Conservation (phyloP, 2,329 filamentous ascomycete species). For the Phialophora verrucosa region DNA sequence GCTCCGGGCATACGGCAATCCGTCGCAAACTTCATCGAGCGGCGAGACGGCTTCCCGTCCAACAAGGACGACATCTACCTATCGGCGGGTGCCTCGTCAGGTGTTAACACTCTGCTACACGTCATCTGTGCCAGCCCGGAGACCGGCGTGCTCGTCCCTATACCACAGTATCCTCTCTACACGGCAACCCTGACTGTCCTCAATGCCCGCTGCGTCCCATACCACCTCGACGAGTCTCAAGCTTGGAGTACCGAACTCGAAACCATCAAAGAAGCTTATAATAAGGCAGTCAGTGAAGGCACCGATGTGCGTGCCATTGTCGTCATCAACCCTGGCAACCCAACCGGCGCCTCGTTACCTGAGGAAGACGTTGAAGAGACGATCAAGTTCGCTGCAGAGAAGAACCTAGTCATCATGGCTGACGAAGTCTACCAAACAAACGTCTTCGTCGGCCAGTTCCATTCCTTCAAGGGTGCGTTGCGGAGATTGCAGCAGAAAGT, state of each 20-base stretch:
- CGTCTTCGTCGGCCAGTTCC: constrained; percentile 89
- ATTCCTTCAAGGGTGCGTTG: constrained; percentile 91
- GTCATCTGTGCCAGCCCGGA: constrained; percentile 79
- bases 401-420: constrained; percentile 87
- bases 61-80: constrained; percentile 84
- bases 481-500: constrained; percentile 75
- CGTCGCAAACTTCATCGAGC: constrained; percentile 89
- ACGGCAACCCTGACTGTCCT: constrained; percentile 88
- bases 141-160: constrained; percentile 87
- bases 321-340: constrained; percentile 98
- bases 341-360: constrained; percentile 84
- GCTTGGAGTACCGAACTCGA: constrained; percentile 86
- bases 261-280: constrained; percentile 75
- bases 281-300: constrained; percentile 75
- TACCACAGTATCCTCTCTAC: constrained; percentile 97
- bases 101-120: constrained; percentile 91
- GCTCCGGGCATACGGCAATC: constrained; percentile 85
- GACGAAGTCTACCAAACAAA: constrained; percentile 99
- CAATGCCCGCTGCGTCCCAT: constrained; percentile 85
- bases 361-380: constrained; percentile 80
- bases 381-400: constrained; percentile 82
- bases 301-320: constrained; percentile 90
- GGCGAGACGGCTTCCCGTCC: constrained; percentile 86
- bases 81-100: constrained; percentile 87
- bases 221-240: constrained; percentile 85